phyloP scores from a whole-genome alignment of 2,329 filamentous ascomycete species.

The Chaetomium globosum region DNA sequence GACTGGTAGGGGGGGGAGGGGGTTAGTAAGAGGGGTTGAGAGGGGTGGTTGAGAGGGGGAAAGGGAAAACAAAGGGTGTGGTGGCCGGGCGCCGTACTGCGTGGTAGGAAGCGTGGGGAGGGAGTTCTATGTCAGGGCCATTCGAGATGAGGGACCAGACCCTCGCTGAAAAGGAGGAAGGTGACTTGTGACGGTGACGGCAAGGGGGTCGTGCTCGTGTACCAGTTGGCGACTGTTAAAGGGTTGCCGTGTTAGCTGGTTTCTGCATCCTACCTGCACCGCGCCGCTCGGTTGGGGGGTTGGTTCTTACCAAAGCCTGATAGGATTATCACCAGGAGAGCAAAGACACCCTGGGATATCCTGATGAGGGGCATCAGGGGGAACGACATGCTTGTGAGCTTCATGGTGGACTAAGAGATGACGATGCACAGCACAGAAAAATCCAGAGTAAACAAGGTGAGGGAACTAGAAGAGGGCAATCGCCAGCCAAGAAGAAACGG shows the following conservation, averaged over 20 bases:
- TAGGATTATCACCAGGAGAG: conserved; percentile 52
- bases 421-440: conserved; percentile 13
- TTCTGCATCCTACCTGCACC: not conserved
- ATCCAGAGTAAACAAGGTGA: not conserved
- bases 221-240: conserved; percentile 61
- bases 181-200: conserved; percentile 59
- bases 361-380: conserved; percentile 49
- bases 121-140: conserved; percentile 55
- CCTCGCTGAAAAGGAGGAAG: conserved; percentile 60
- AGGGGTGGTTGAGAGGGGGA: not conserved
- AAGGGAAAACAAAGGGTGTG: not conserved
- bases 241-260: conserved; percentile 7
- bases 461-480: not conserved
- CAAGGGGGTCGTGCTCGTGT: conserved; percentile 57
- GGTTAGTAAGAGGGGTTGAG: not conserved
- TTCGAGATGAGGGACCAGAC: conserved; percentile 59
- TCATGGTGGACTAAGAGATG: not conserved
- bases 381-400: conserved; percentile 41
- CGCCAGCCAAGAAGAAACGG: conserved; percentile 9
- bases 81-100: no score
- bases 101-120: conserved; percentile 51
- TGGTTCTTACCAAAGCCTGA: conserved; percentile 51
- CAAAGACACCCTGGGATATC: conserved; percentile 50
- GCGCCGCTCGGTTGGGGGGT: not conserved
- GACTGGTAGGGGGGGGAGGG: conserved; percentile 37